phyloP scores from a whole-genome alignment of 495 filamentous ascomycete species.

The Neurospora tetraspora region DNA sequence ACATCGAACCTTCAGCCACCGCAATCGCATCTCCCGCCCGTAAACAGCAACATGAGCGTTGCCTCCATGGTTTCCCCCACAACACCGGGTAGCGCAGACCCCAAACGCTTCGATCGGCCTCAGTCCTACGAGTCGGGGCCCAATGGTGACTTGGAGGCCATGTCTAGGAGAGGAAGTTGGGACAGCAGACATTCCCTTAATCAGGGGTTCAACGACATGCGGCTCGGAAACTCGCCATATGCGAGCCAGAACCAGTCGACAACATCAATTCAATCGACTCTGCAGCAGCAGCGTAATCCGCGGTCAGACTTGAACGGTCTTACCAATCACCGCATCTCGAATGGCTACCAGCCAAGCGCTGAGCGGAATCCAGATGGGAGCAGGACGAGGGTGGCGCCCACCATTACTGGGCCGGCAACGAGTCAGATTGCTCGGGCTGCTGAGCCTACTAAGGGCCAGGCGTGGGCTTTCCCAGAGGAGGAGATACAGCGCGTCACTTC shows the following conservation, averaged over 20 bases:
- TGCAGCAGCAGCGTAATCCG: slow-evolving; percentile 43
- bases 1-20: slow-evolving; percentile 27
- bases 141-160: slow-evolving; percentile 18
- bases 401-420: slow-evolving; percentile 68
- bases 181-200: slow-evolving; percentile 56
- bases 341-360: slow-evolving; percentile 48
- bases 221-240: slow-evolving; percentile 59
- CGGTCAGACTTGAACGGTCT: slow-evolving; percentile 31
- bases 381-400: slow-evolving; percentile 56
- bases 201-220: slow-evolving; percentile 57
- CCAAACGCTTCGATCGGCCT: slow-evolving; percentile 32
- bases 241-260: slow-evolving; percentile 69
- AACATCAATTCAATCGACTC: slow-evolving; percentile 51
- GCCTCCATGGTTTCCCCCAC: slow-evolving; percentile 48
- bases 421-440: slow-evolving; percentile 70
- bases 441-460: slow-evolving; percentile 70
- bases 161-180: slow-evolving; percentile 66
- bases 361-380: slow-evolving; percentile 43
- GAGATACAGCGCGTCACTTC: slow-evolving; percentile 44
- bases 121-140: slow-evolving; percentile 35
- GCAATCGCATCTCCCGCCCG: slow-evolving; percentile 36
- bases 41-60: slow-evolving; percentile 43
- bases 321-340: slow-evolving; percentile 47
- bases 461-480: slow-evolving; percentile 75
- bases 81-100: slow-evolving; percentile 26